Percentiles rank a stretch among this genome's conserved stretches.
These are phyloP conservation scores for Sarocladium oryzae DNA, from an alignment of 2,329 filamentous ascomycete genomes.

Conservation along the genomic window DNA sequence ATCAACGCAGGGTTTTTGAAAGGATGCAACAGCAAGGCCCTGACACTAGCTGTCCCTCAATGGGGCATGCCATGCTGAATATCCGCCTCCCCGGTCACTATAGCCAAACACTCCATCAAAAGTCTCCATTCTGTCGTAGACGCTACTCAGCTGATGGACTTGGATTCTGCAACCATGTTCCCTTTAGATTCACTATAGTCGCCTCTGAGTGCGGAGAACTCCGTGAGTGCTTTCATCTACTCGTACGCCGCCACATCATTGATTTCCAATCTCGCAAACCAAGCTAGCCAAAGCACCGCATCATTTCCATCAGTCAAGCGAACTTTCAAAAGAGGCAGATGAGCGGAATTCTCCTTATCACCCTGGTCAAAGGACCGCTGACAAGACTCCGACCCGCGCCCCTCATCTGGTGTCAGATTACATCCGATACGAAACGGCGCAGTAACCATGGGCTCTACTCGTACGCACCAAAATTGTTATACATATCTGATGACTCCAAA, in stretches of 20 bases:
- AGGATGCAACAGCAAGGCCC: too few relatives aligned
- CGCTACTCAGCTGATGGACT: slow-evolving; percentile 3
- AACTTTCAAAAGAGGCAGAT: not conserved
- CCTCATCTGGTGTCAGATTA: not conserved
- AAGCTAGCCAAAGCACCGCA: not conserved
- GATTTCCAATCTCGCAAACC: not conserved
- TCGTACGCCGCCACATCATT: too few relatives aligned
- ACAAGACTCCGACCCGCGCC: not conserved
- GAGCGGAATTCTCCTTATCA: not conserved
- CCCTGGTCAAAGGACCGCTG: not conserved
- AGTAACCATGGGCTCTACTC: too few relatives aligned
- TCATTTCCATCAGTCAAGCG: not conserved
- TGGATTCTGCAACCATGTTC: too few relatives aligned
- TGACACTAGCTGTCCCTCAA: not conserved
- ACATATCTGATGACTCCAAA: too few relatives aligned
- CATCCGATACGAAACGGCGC: not conserved
- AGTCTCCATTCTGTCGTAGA: not conserved
- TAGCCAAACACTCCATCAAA: not conserved
- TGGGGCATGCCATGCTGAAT: too few relatives aligned
- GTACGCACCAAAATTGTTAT: too few relatives aligned
- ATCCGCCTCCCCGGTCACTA: slow-evolving; percentile 1
- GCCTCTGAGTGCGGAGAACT: too few relatives aligned
- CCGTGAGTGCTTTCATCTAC: not conserved
- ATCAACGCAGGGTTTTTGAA: too few relatives aligned
- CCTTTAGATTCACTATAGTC: too few relatives aligned